These are phyloP conservation scores for Corylus heterophylla DNA, from an alignment of 306 rosid species.

Conservation along the genomic window DNA sequence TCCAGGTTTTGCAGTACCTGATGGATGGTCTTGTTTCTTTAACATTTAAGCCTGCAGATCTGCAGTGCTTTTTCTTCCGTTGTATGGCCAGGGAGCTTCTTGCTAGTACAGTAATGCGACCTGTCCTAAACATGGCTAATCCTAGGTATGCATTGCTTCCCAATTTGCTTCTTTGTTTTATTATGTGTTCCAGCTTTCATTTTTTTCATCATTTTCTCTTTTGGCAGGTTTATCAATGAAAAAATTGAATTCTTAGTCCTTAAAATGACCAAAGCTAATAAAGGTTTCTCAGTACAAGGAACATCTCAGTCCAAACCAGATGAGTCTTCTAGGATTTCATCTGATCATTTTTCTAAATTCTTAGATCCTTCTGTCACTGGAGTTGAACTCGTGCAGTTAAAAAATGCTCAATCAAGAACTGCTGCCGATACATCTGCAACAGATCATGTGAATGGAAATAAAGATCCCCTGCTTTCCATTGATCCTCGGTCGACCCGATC, in stretches of 20 bases:
- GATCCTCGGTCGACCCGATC: conserved; percentile 72
- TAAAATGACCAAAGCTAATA: conserved; percentile 66
- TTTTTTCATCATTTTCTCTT: conserved; percentile 29
- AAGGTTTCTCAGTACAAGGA: conserved; percentile 41
- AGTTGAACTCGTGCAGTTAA: conserved; percentile 86
- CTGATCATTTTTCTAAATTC: conserved; percentile 60
- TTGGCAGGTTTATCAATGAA: conserved; percentile 91
- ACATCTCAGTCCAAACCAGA: conserved; percentile 52
- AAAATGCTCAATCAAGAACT: conserved; percentile 54
- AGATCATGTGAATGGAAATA: conserved; percentile 47
- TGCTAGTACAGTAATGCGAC: conserved; percentile 94
- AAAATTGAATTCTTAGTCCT: conserved; percentile 76
- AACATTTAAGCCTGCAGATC: conserved; percentile 77
- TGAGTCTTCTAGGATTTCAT: conserved; percentile 45
- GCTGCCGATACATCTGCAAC: conserved; percentile 29
- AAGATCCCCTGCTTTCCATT: conserved; percentile 83
- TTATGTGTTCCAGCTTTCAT: conserved; percentile 27
- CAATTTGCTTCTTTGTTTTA: conserved; percentile 19
- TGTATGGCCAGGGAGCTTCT: conserved; percentile 88
- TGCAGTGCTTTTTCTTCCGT: conserved; percentile 85
- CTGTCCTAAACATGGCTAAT: conserved; percentile 81
- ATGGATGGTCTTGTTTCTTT: conserved; percentile 82
- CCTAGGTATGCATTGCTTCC: conserved; percentile 60
- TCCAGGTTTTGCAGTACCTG: conserved; percentile 92
- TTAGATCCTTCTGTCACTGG: conserved; percentile 89